A percentile compares a stretch with the other conserved stretches of the same genome.
Conservation (phyloP, 805 yeast genomes). For the Candida ipomoeae region DNA sequence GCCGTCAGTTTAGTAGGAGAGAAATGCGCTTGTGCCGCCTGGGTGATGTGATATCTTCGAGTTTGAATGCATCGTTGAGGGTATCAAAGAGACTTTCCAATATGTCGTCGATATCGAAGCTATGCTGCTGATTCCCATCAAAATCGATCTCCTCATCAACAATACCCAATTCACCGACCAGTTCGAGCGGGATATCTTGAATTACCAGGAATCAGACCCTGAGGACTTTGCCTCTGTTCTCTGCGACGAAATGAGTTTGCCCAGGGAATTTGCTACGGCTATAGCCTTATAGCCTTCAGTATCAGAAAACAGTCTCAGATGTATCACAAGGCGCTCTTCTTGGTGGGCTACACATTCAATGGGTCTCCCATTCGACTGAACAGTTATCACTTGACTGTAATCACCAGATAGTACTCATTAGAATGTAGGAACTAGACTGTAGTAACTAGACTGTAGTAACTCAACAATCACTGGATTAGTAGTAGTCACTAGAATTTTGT, state of each 20-base stretch:
- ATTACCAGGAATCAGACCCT: slow-evolving; percentile 74
- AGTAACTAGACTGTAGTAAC: no score
- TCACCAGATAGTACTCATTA: no score
- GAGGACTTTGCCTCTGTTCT: slow-evolving; percentile 78
- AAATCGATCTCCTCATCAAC: slow-evolving; percentile 81
- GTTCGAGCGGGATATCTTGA: slow-evolving; percentile 90
- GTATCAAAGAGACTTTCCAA: no score
- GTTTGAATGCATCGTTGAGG: no score
- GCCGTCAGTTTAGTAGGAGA: no score
- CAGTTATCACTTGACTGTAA: no score
- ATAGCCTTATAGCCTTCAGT: slow-evolving; percentile 76
- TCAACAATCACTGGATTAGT: no score
- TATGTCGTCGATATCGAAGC: no score
- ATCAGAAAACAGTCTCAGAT: slow-evolving; percentile 90
- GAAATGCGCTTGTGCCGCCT: no score
- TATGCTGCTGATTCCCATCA: slow-evolving; percentile 72
- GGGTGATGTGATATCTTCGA: no score
- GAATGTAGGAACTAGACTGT: no score
- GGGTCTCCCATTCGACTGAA: slow-evolving; percentile 49
- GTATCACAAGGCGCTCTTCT: slow-evolving; percentile 68
- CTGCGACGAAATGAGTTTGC: slow-evolving; percentile 72
- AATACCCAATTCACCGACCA: slow-evolving; percentile 85
- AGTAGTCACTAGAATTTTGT: no score
- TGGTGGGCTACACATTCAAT: slow-evolving; percentile 73
- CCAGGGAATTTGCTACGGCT: slow-evolving; percentile 83